These are phyloP conservation scores for Xylariaceae sp. DNA, from an alignment of 2,329 filamentous ascomycete genomes.

Conservation along the genomic window DNA sequence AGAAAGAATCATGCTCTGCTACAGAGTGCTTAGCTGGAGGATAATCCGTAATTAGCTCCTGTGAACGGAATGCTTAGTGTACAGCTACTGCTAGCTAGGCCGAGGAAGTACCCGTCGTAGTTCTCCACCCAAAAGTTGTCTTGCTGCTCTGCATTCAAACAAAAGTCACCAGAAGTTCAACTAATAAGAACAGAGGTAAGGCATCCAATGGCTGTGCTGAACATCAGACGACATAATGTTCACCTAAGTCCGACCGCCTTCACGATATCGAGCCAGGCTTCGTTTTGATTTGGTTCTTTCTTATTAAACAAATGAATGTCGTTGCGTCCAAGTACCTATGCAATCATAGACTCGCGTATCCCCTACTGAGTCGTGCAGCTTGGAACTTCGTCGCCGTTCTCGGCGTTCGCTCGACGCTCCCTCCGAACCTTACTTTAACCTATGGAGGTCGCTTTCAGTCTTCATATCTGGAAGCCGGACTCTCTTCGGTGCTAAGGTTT, in stretches of 20 bases:
- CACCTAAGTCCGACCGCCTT: neutral
- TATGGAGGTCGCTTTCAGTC: conserved; percentile 43
- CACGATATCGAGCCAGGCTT: conserved; percentile 12
- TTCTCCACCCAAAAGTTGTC: neutral
- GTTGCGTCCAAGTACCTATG: conserved; percentile 22
- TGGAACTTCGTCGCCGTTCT: conserved; percentile 30
- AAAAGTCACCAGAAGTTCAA: neutral
- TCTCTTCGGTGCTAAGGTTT: conserved; percentile 65
- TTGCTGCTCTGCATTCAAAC: neutral
- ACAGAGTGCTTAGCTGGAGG: neutral
- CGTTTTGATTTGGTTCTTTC: conserved; percentile 20
- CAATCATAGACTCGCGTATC: conserved; percentile 25
- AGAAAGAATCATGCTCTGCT: neutral
- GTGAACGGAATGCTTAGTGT: neutral
- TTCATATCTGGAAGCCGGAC: conserved; percentile 32
- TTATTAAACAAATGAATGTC: conserved; percentile 30
- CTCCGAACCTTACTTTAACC: conserved; percentile 65
- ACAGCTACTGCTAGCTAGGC: neutral
- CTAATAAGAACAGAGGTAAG: neutral
- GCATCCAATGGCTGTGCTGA: too few relatives aligned
- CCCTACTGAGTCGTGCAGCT: conserved; percentile 11
- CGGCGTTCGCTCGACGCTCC: conserved; percentile 57
- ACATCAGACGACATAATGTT: neutral
- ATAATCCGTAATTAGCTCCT: neutral
- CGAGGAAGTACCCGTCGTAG: neutral